phyloP scores from a whole-genome alignment of 108 stramenopile species.

The Parmales sp. region DNA sequence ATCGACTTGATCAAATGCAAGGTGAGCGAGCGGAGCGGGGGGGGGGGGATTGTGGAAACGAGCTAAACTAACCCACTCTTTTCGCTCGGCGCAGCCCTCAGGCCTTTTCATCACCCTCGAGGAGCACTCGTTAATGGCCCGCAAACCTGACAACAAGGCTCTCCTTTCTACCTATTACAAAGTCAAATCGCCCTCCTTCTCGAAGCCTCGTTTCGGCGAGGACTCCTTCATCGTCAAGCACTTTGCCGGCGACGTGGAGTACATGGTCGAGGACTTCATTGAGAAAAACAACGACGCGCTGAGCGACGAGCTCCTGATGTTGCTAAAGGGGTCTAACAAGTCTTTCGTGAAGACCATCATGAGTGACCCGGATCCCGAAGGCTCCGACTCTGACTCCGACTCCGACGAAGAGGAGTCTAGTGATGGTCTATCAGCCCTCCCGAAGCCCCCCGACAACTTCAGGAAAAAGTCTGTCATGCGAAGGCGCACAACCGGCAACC shows the following conservation, averaged over 20 bases:
- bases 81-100: too few relatives aligned
- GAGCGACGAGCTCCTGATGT: conserved; percentile 11
- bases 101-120: conserved; percentile 48
- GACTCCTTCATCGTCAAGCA: conserved; percentile 31
- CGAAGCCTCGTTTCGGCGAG: neutral
- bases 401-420: neutral
- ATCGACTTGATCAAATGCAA: conserved; percentile 44
- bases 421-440: neutral
- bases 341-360: neutral
- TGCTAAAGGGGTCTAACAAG: neutral
- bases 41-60: too few relatives aligned
- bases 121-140: conserved; percentile 40
- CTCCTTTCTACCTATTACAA: neutral
- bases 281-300: conserved; percentile 30
- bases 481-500: neutral
- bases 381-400: conserved; percentile 1
- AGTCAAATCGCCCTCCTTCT: neutral
- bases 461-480: conserved; percentile 54
- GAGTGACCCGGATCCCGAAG: neutral
- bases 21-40: too few relatives aligned
- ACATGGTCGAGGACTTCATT: conserved; percentile 15
- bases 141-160: conserved; percentile 22
- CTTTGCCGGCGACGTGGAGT: conserved; percentile 25
- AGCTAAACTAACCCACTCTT: too few relatives aligned
- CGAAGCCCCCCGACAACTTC: conserved; percentile 34